Base-by-base conservation (phyloP, 129 eudicot genomes). In the Pseudognaphalium luteoalbum region DNA sequence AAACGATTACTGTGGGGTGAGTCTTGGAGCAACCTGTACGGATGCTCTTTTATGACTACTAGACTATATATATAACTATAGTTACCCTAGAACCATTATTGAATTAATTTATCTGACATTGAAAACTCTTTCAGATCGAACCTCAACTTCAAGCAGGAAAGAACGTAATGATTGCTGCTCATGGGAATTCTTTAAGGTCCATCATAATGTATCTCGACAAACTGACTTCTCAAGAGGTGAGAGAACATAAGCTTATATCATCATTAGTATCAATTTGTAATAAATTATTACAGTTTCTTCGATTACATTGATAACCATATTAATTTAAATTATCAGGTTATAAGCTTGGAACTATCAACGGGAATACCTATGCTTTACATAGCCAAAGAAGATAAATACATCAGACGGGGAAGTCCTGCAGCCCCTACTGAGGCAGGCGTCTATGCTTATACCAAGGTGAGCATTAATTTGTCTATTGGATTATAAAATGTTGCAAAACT, bases 141-240 rank as follows among this genome's bases (percentile, higher is more conserved):
- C 96, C 97, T 72, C 94, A 87, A 81, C 99, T 95, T 59, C 78
- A 17, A 71, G 77, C 84, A 35, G 99, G 99, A 71, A 91, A 91
- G 73, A 95, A 95, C 83, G 89, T 95, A 52, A 89, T 91, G 99
- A 95, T 95, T 70, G 99, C 99, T 71, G 99, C 99, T 47, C 99
- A 95, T 54, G 99, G 99, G 71, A 95, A 95, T 76, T 95, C 99
- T 10, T 85, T 95, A 83, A 86, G 99, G 81, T 95, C 99, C 64
- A 95, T 95, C 80, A 95, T 95, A 41, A 95, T 95, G 99, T 95
- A 95, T 85, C 96, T 95, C 34, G 99, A 95, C 87, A 80, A 89
- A 80, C 88, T 95, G 74, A 91, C 97, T 66, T 89, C 97, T 50
- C 96, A 95, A 83, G 97, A 95, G 97, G 99, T 91, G 69, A 64